These are phyloP conservation scores for Cladosporium sphaerospermum DNA, from an alignment of 2,329 filamentous ascomycete genomes.

Conservation along the genomic window DNA sequence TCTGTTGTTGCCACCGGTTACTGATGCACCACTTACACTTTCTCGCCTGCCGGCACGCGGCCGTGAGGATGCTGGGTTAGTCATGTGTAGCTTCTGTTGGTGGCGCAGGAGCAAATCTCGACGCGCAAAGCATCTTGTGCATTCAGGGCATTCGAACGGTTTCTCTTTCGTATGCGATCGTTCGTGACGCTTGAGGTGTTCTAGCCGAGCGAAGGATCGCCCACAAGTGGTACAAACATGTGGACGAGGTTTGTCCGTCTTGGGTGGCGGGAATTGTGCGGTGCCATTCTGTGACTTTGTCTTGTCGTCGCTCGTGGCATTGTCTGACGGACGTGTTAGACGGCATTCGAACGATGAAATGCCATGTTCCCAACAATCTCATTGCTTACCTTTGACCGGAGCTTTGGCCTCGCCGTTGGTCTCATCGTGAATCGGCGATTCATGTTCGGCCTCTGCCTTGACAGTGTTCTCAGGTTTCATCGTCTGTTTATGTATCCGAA, in stretches of 20 bases:
- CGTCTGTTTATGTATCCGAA: constrained; percentile 13
- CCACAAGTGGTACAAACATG: constrained; percentile 89
- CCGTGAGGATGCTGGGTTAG: constrained; percentile 77
- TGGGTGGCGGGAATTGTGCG: constrained; percentile 65
- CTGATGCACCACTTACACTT: constrained; percentile 69
- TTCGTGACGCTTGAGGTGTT: constrained; percentile 96
- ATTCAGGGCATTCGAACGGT: constrained; percentile 95
- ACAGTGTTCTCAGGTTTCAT: constrained; percentile 23
- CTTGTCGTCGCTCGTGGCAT: constrained; percentile 9
- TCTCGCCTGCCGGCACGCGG: constrained; percentile 79
- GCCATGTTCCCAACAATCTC: background rate
- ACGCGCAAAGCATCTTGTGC: constrained; percentile 87
- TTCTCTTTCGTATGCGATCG: constrained; percentile 98
- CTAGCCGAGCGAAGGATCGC: constrained; percentile 86
- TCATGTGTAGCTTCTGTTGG: constrained; percentile 97
- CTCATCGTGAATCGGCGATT: constrained; percentile 17
- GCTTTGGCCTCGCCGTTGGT: constrained; percentile 11
- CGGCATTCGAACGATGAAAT: background rate
- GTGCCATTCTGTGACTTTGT: background rate
- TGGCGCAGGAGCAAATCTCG: constrained; percentile 87
- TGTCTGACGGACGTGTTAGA: constrained; percentile 4
- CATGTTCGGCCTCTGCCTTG: constrained; percentile 22
- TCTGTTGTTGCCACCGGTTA: constrained; percentile 57
- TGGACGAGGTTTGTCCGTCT: constrained; percentile 94
- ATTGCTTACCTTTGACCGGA: constrained; percentile 17